phyloP scores from a whole-genome alignment of 371 early-diverging fungal species.

The Smittium mucronatum region DNA sequence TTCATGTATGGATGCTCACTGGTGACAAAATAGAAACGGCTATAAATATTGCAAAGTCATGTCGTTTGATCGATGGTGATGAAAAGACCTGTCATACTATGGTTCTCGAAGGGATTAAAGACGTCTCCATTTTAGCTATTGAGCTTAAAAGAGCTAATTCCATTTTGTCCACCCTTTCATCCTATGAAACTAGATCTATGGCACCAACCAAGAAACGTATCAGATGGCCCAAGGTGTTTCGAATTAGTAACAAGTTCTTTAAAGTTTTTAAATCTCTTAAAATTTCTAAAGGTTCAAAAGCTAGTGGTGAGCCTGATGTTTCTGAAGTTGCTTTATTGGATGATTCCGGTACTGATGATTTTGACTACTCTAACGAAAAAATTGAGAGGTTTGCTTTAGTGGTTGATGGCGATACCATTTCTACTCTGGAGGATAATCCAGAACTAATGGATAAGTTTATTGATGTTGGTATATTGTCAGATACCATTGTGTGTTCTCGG shows the following conservation, averaged over 20 bases:
- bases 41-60: slow-evolving; percentile 85
- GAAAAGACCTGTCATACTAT: slow-evolving; percentile 3
- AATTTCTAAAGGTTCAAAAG: slow-evolving; percentile 28
- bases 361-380: slow-evolving; percentile 22
- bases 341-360: slow-evolving; percentile 16
- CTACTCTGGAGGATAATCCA: slow-evolving; percentile 39
- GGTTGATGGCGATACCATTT: slow-evolving; percentile 66
- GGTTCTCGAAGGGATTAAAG: slow-evolving; percentile 6
- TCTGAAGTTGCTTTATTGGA: neutral
- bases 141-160: neutral
- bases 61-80: slow-evolving; percentile 44
- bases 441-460: slow-evolving; percentile 42
- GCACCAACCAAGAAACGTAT: neutral
- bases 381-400: slow-evolving; percentile 45
- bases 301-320: neutral
- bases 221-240: slow-evolving; percentile 9
- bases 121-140: neutral
- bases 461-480: slow-evolving; percentile 49
- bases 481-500: slow-evolving; percentile 83
- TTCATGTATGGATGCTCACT: slow-evolving; percentile 95
- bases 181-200: neutral
- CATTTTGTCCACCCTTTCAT: neutral
- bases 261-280: slow-evolving; percentile 24
- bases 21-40: slow-evolving; percentile 99
- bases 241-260: slow-evolving; percentile 1